phyloP scores from a whole-genome alignment of 345 rosid genomes.

The Lepidium aucheri region DNA sequence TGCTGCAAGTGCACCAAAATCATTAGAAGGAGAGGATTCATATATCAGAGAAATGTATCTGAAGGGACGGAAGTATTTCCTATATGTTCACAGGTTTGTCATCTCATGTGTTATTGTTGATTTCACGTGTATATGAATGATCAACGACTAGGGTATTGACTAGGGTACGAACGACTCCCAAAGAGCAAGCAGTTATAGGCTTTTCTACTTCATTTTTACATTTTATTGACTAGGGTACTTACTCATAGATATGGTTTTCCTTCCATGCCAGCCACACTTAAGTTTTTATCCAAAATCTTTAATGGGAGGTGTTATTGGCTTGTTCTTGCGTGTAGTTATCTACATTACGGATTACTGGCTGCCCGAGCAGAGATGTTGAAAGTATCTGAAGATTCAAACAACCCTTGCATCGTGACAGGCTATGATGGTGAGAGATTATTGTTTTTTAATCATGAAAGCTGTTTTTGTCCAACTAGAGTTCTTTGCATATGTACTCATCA shows the following conservation, averaged over 20 bases:
- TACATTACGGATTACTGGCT: constrained; percentile 90
- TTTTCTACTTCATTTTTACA: not conserved
- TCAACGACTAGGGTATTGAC: too few relatives aligned
- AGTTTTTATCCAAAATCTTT: not conserved
- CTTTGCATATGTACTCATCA: not conserved
- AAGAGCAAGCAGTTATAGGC: not conserved
- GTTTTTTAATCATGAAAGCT: not conserved
- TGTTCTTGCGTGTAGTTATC: constrained; percentile 51
- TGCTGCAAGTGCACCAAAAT: constrained; percentile 67
- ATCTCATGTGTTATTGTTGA: not conserved
- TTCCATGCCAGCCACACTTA: not conserved
- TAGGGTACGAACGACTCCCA: not conserved
- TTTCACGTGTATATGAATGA: not conserved
- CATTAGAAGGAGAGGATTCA: constrained; percentile 63
- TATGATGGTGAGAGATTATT: constrained; percentile 63
- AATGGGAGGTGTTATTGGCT: not conserved
- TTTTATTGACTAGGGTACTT: not conserved
- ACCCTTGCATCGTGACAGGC: constrained; percentile 78
- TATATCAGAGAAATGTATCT: constrained; percentile 74
- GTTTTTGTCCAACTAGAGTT: not conserved
- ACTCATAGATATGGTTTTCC: not conserved
- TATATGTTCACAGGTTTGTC: constrained; percentile 87
- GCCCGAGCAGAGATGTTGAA: constrained; percentile 93
- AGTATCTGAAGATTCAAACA: constrained; percentile 51
- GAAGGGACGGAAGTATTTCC: constrained; percentile 69